Evolutionary conservation across 495 filamentous ascomycete genomes (phyloP).

Genomic region (Entonaema liquescens): DNA sequence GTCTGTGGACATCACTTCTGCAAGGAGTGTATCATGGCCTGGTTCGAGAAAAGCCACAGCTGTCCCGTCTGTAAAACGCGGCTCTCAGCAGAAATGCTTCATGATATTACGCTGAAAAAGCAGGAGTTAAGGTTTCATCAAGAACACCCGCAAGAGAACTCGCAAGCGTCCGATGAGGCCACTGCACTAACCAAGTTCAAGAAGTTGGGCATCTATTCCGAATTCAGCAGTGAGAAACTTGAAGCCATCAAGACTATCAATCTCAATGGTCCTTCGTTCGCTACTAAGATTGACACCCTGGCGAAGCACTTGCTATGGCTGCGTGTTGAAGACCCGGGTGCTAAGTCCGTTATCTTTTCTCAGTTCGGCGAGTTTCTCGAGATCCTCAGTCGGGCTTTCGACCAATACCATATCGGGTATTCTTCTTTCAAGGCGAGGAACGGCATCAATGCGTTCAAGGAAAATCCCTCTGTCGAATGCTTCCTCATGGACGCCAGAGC

Average conservation of each 20-base stretch:
- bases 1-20: slow-evolving; percentile 92
- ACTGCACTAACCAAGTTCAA: slow-evolving; percentile 34
- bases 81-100: slow-evolving; percentile 69
- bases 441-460: slow-evolving; percentile 77
- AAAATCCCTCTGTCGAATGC: slow-evolving; percentile 77
- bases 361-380: slow-evolving; percentile 85
- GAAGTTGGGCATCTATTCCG: slow-evolving; percentile 71
- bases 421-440: slow-evolving; percentile 68
- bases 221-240: slow-evolving; percentile 73
- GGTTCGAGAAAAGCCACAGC: slow-evolving; percentile 70
- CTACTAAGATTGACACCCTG: slow-evolving; percentile 88
- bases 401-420: slow-evolving; percentile 72
- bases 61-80: slow-evolving; percentile 82
- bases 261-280: slow-evolving; percentile 73
- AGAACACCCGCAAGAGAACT: slow-evolving; percentile 53
- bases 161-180: slow-evolving; percentile 17
- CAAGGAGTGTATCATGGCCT: slow-evolving; percentile 79
- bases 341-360: slow-evolving; percentile 91
- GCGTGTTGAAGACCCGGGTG: slow-evolving; percentile 80
- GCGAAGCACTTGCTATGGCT: slow-evolving; percentile 86
- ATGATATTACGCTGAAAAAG: slow-evolving; percentile 85
- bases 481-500: slow-evolving; percentile 90
- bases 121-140: slow-evolving; percentile 73
- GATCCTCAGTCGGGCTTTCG: slow-evolving; percentile 73
- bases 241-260: slow-evolving; percentile 85